Evolutionary conservation across 805 yeast species (phyloP), one percentile per base, ranked within the genome.

Genomic region (Dipodascopsis uninucleata): DNA sequence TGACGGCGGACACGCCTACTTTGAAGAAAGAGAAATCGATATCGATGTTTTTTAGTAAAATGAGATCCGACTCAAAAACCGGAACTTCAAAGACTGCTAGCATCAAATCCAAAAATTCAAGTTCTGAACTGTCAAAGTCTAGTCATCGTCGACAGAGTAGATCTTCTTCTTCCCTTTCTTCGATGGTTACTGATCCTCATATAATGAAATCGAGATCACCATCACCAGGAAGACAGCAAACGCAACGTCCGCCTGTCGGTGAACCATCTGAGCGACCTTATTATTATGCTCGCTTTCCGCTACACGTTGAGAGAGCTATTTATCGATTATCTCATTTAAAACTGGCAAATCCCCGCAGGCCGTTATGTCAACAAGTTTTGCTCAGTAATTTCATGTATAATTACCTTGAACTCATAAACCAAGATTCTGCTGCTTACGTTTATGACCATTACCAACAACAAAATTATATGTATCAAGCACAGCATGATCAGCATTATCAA

Each of bases 381-480:
- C 68, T 93, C 53, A 86, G 96, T 47, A 93, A 93, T 63, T 93
- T 93, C 76, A 93, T 93, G 98, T 93, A 93, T 62, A 90, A 97
- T 0, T 93, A 93, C 65, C 74, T 93, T 71, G 90, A 93, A 61
- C 71, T 93, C 65, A 96, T 93, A 44, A 95, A 90, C 64, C 97
- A 90, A 62, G 89, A 49, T 20, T 34, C 43, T 25, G 9, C 3
- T 23, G 12, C 28, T 10, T 41, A 41, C 14, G 24, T 22, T 21
- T 31, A 48, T 10, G 33, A 36, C 36, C 51, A 40, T 26, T n/a
- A n/a, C n/a, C 48, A 49, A 41, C 47, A 40, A 28, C 47, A 39
- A 31, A 40, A 32, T 20, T 38, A 38, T 3, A 21, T 31, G 26
- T 39, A 33, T 42, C 45, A 28, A 44, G 54, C 37, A 40, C 43